Evolutionary conservation across 768 basidiomycete genomes (phyloP), one percentile per base, ranked within the genome.

Genomic region (Pholiota conissans): DNA sequence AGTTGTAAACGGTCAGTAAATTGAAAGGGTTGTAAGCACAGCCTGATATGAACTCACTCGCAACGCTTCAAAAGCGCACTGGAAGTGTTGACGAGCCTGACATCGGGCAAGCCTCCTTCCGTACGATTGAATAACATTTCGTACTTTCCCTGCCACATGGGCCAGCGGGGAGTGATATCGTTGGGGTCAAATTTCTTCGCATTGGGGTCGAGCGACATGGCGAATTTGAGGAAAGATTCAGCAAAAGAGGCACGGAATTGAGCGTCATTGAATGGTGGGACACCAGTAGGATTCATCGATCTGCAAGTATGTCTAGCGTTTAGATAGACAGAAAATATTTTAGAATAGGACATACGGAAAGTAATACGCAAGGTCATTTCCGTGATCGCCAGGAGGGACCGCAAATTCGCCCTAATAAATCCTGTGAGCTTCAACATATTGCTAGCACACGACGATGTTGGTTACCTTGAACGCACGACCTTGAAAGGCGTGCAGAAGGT

Each of bases 101-200:
- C 66, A 37, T 70, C 65, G 1, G 78, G 68, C 30, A 48, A 58
- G 14, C 64, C 67, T 0, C 64, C 64, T 5, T 52, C 71, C 4
- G 77, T 78, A 56, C 64, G 56, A 53, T 80, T 82, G 63, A 82
- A 84, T 6, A 81, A 54, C 76, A 84, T 80, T 60, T 83, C 80
- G 3, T 54, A 56, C 3, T 61, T 64, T 1, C 56, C 61, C 3
- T 50, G 52, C 69, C 71, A 79, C 18, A 37, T 42, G 2, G 61
- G 56, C 77, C 79, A 80, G 0, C 28, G 45, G 9, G 78, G 79
- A 0, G 74, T 75, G 22, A 75, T 75, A 52, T 75, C 71, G 20
- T 73, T 65, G 0, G 69, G 53, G 62, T 71, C 66, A n/a, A 39
- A 55, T n/a, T n/a, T n/a, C 39, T 73, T 76, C 14, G 66, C 46